Percentiles rank a stretch among this genome's conserved stretches.
Conservation (phyloP, 768 basidiomycete species). For the Lactifluus pinguis region DNA sequence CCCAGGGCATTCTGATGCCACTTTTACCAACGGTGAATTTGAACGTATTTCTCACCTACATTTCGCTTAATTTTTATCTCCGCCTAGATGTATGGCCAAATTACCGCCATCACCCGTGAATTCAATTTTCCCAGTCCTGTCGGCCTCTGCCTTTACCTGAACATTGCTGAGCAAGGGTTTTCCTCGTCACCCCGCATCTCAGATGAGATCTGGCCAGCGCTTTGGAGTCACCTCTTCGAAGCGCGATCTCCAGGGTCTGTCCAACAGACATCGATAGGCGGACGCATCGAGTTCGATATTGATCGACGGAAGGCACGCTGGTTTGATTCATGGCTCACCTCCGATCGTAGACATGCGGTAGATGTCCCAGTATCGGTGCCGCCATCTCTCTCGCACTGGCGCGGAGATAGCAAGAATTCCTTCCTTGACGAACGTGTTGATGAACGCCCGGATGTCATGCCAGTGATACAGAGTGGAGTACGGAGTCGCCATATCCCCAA, state of each 20-base stretch:
- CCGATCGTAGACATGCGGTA: conserved; percentile 32
- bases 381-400: conserved; percentile 42
- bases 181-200: conserved; percentile 62
- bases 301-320: conserved; percentile 69
- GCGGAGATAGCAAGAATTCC: conserved; percentile 46
- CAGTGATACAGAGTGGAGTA: conserved; percentile 17
- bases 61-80: conserved; percentile 4
- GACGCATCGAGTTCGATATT: conserved; percentile 81
- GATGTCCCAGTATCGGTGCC: conserved; percentile 36
- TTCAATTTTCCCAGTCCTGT: conserved; percentile 71
- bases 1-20: conserved; percentile 67
- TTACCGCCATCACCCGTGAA: conserved; percentile 71
- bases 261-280: conserved; percentile 52
- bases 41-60: conserved; percentile 1
- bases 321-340: conserved; percentile 64
- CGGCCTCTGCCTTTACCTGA: conserved; percentile 75
- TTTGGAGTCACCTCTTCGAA: conserved; percentile 59
- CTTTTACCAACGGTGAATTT: conserved; percentile 57
- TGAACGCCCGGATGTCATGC: conserved; percentile 26
- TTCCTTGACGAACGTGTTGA: conserved; percentile 34
- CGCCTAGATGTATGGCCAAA: conserved; percentile 61
- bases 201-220: conserved; percentile 65
- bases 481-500: conserved; percentile 46
- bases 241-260: conserved; percentile 27
- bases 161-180: conserved; percentile 46